Conservation (phyloP, 768 basidiomycete genomes). For the Tricholoma saponaceum region DNA sequence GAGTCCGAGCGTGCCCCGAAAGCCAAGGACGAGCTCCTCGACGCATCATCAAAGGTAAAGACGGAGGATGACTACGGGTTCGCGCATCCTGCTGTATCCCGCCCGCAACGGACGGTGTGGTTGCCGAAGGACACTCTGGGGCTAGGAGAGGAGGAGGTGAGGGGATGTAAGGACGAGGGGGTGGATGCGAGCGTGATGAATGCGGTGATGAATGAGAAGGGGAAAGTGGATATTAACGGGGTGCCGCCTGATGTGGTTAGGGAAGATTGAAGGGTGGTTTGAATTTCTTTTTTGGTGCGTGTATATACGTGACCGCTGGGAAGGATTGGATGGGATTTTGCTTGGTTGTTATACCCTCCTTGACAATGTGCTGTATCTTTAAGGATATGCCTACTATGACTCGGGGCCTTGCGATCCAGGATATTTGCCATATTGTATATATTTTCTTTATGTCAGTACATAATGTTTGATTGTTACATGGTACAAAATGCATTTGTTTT, state of each 20-base stretch:
- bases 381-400: background rate
- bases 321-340: background rate
- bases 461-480: background rate
- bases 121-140: conserved; percentile 72
- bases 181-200: conserved; percentile 45
- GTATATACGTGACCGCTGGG: no score
- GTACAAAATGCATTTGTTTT: no score
- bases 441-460: background rate
- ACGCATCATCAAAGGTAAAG: conserved; percentile 1
- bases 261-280: conserved; percentile 6
- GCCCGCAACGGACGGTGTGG: conserved; percentile 81
- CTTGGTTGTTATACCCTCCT: background rate
- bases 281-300: background rate
- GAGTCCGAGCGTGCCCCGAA: conserved; percentile 1
- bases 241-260: conserved; percentile 24
- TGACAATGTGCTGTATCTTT: background rate
- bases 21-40: conserved; percentile 4
- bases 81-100: conserved; percentile 78
- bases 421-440: background rate
- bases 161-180: conserved; percentile 46
- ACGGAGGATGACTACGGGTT: conserved; percentile 61
- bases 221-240: conserved; percentile 51
- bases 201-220: conserved; percentile 59
- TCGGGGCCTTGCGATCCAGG: background rate
- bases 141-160: conserved; percentile 58